Evolutionary conservation across 2,329 filamentous ascomycete species (phyloP).

Genomic region (Colletotrichum australisinense): DNA sequence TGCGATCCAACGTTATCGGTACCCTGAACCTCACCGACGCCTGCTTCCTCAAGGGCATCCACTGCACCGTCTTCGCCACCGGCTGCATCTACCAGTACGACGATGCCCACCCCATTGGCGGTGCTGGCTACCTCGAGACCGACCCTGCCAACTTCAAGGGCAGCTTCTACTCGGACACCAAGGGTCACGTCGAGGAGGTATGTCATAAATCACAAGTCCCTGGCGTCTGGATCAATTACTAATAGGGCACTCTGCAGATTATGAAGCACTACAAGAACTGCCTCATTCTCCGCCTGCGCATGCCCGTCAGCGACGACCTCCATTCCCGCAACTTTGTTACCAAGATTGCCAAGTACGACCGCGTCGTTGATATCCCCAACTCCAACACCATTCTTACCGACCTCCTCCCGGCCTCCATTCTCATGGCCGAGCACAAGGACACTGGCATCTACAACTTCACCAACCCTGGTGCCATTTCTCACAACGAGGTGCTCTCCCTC

Average conservation of each 20-base stretch:
- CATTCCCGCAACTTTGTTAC: constrained; percentile 76
- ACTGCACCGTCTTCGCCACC: constrained; percentile 75
- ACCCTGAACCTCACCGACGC: constrained; percentile 72
- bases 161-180: constrained; percentile 77
- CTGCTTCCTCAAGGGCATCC: constrained; percentile 68
- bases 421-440: constrained; percentile 70
- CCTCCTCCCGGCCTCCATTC: constrained; percentile 70
- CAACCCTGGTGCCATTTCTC: constrained; percentile 77
- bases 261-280: constrained; percentile 71
- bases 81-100: constrained; percentile 77
- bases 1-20: constrained; percentile 75
- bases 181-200: constrained; percentile 73
- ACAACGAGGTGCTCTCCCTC: constrained; percentile 73
- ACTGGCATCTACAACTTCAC: constrained; percentile 77
- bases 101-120: constrained; percentile 68
- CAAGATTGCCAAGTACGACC: constrained; percentile 74
- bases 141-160: constrained; percentile 73
- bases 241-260: constrained; percentile 52
- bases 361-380: constrained; percentile 75
- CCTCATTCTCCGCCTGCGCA: constrained; percentile 74
- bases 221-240: background rate
- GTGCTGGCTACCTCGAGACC: constrained; percentile 69
- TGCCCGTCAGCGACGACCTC: constrained; percentile 77
- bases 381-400: constrained; percentile 75
- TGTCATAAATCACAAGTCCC: constrained; percentile 38